Conservation (phyloP, 2,329 filamentous ascomycete genomes). For the Epichloe baconii region DNA sequence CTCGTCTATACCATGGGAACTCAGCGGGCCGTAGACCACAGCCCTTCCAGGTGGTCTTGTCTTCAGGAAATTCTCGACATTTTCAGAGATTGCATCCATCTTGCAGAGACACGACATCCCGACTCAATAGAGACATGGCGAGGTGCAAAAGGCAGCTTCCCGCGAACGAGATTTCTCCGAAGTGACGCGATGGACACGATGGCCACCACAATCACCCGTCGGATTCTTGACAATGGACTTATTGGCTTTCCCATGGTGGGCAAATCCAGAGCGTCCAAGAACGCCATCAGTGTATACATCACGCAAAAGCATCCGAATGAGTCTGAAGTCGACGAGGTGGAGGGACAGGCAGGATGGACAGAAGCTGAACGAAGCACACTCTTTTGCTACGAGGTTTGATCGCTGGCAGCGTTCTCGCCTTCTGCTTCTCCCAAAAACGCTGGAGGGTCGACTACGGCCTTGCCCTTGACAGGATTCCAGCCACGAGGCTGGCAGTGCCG, state of each 20-base stretch:
- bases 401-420: constrained; percentile 36
- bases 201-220: background rate
- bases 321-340: constrained; percentile 20
- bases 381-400: constrained; percentile 40
- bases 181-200: constrained; percentile 2
- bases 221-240: constrained; percentile 24
- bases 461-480: constrained; percentile 20
- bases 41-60: constrained; percentile 9
- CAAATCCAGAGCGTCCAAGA: constrained; percentile 17
- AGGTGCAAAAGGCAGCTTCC: constrained; percentile 22
- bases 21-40: constrained; percentile 35
- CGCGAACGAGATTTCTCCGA: constrained; percentile 11
- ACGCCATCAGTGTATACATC: constrained; percentile 31
- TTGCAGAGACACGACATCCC: constrained; percentile 22
- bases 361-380: constrained; percentile 20
- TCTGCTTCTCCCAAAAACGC: constrained; percentile 39
- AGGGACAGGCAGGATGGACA: constrained; percentile 20
- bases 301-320: constrained; percentile 16
- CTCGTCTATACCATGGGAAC: constrained; percentile 49
- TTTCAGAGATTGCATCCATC: constrained; percentile 22
- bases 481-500: constrained; percentile 40
- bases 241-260: constrained; percentile 27
- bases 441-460: constrained; percentile 52
- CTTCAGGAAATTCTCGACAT: constrained; percentile 3
- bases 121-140: constrained; percentile 24